A percentile compares a stretch with the other conserved stretches of the same genome.
Evolutionary conservation across 73 alveolate species (phyloP).

Genomic region (Tetrahymena elliotti): DNA sequence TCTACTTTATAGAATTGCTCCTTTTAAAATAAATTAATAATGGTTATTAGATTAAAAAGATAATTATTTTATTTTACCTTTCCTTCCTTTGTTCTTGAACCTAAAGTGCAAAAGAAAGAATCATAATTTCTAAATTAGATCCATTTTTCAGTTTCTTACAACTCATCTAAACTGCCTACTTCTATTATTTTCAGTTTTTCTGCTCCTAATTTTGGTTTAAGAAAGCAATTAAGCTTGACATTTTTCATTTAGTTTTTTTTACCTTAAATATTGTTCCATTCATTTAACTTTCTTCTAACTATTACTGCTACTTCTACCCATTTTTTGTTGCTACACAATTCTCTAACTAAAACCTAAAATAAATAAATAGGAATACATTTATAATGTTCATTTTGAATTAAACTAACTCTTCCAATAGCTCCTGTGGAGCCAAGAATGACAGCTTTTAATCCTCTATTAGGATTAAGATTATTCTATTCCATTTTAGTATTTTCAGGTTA

Average conservation of each 20-base stretch:
- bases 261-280: constrained; percentile 8
- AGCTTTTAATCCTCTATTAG: constrained; percentile 20
- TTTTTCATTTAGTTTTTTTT: background rate
- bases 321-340: constrained; percentile 2
- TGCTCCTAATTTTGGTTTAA: background rate
- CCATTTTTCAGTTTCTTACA: constrained; percentile 21
- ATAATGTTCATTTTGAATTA: background rate
- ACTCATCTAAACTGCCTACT: constrained; percentile 12
- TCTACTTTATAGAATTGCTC: constrained; percentile 33
- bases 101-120: constrained; percentile 28
- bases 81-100: constrained; percentile 42
- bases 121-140: background rate
- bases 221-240: too few species aligned
- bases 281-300: constrained; percentile 19
- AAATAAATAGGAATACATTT: too few species aligned
- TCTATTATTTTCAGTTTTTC: constrained; percentile 6
- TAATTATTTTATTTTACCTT: background rate
- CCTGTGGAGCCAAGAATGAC: constrained; percentile 34
- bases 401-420: constrained; percentile 37
- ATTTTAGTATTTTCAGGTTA: background rate
- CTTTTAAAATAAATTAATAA: background rate
- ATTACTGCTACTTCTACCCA: constrained; percentile 28
- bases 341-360: constrained; percentile 12
- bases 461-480: background rate
- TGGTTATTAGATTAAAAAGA: background rate